A percentile compares a stretch with the other conserved stretches of the same genome.
These are phyloP conservation scores for Leccinum broughii DNA, from an alignment of 768 basidiomycete genomes.

Conservation along the genomic window DNA sequence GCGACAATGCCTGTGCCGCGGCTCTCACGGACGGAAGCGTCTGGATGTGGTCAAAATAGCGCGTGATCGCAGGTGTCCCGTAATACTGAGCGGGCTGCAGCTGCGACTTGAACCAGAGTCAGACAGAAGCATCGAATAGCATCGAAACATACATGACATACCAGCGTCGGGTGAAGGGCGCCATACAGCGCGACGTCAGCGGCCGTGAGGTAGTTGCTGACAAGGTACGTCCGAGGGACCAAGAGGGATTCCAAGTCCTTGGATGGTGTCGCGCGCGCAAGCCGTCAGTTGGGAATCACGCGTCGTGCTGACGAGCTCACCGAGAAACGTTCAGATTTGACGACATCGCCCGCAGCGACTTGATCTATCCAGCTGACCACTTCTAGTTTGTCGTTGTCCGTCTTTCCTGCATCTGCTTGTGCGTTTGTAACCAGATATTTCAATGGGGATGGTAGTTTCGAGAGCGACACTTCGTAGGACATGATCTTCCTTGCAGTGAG, in stretches of 20 bases:
- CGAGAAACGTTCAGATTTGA: conserved; percentile 47
- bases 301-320: conserved; percentile 35
- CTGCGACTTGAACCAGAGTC: conserved; percentile 52
- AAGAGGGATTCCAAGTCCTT: conserved; percentile 76
- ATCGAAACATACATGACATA: conserved; percentile 38
- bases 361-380: conserved; percentile 72
- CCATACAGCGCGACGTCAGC: conserved; percentile 93
- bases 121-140: conserved; percentile 1
- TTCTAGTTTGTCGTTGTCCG: conserved; percentile 62
- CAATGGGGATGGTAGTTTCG: conserved; percentile 47
- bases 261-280: conserved; percentile 3
- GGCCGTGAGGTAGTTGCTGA: conserved; percentile 79
- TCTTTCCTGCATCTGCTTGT: conserved; percentile 46
- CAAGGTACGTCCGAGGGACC: conserved; percentile 78
- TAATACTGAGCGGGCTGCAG: conserved; percentile 74
- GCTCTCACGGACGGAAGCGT: conserved; percentile 59
- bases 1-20: conserved; percentile 50
- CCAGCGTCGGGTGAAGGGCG: conserved; percentile 79
- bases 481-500: conserved; percentile 36
- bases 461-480: conserved; percentile 53
- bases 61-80: conserved; percentile 76
- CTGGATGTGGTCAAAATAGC: conserved; percentile 97
- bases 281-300: not conserved
- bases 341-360: conserved; percentile 50
- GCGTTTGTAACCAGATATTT: conserved; percentile 55